phyloP scores from a whole-genome alignment of 1,284 basidiomycete species.

The Paramarasmius palmivorus region DNA sequence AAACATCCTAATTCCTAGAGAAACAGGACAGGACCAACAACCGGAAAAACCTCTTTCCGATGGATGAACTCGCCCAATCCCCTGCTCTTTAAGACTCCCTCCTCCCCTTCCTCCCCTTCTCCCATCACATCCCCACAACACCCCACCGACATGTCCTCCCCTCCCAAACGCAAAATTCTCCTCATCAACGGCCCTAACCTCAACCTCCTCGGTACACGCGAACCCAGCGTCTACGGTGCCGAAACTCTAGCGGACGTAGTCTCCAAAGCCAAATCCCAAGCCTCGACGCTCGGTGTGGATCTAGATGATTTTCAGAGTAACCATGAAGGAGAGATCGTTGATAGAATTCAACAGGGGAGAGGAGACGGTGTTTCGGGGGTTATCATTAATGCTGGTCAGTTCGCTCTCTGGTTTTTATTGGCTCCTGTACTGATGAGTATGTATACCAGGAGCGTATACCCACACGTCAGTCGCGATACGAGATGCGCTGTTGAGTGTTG shows the following conservation, averaged over 20 bases:
- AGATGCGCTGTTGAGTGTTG: constrained; percentile 21
- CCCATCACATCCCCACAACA: too few relatives aligned
- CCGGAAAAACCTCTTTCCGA: too few relatives aligned
- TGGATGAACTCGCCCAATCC: too few relatives aligned
- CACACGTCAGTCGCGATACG: constrained; percentile 23
- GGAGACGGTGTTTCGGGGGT: constrained; percentile 20
- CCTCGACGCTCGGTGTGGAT: constrained; percentile 13
- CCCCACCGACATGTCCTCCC: too few relatives aligned
- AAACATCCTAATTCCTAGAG: too few relatives aligned
- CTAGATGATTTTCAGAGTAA: constrained; percentile 23
- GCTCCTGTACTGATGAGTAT: too few relatives aligned
- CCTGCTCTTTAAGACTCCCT: too few relatives aligned
- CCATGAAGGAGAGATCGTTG: constrained; percentile 23
- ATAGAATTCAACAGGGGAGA: constrained; percentile 22
- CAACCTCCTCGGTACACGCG: constrained; percentile 23
- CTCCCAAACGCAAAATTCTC: constrained; percentile 18
- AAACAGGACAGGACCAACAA: too few relatives aligned
- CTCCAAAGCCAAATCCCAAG: constrained; percentile 9
- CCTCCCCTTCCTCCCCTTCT: too few relatives aligned
- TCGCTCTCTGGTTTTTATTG: background rate
- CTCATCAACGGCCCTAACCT: constrained; percentile 25
- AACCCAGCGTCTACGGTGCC: constrained; percentile 20
- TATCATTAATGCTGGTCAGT: constrained; percentile 20
- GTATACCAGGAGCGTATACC: constrained; percentile 22
- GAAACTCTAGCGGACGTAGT: constrained; percentile 20